These are phyloP conservation scores for Ogataea glucozyma DNA, from an alignment of 805 yeast genomes.

Conservation along the genomic window DNA sequence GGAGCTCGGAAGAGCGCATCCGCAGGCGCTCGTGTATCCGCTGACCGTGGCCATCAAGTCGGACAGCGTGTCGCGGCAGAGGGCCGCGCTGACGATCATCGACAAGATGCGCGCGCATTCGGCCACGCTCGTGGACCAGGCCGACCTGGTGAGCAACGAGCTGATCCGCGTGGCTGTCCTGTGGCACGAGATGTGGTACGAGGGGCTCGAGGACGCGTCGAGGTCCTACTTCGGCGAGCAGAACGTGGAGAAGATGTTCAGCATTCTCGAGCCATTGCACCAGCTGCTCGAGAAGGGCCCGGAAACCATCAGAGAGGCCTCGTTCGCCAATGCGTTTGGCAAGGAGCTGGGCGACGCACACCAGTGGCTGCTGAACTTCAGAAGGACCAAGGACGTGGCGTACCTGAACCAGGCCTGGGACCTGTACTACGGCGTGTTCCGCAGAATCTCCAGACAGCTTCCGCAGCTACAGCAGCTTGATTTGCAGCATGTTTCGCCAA, in stretches of 20 bases:
- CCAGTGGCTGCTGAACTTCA: conserved; percentile 88
- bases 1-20: conserved; percentile 91
- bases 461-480: conserved; percentile 87
- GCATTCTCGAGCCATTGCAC: conserved; percentile 86
- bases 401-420: conserved; percentile 98
- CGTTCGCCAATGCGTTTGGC: conserved; percentile 92
- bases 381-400: conserved; percentile 80
- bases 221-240: conserved; percentile 91
- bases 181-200: conserved; percentile 99
- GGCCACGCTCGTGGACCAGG: conserved; percentile 81
- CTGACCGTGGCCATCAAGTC: conserved; percentile 94
- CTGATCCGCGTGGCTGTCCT: conserved; percentile 91
- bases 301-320: conserved; percentile 86
- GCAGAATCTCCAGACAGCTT: conserved; percentile 83
- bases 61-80: conserved; percentile 83
- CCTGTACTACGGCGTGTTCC: conserved; percentile 88
- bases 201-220: conserved; percentile 95
- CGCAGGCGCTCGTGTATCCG: conserved; percentile 95
- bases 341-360: conserved; percentile 89
- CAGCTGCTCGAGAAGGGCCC: conserved; percentile 83
- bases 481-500: conserved; percentile 91
- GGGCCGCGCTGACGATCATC: conserved; percentile 87
- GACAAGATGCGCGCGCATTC: conserved; percentile 92
- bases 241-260: conserved; percentile 91
- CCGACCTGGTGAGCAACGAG: conserved; percentile 91